Conservation (phyloP, 169 alveolate species). For the Theileria sp. region DNA sequence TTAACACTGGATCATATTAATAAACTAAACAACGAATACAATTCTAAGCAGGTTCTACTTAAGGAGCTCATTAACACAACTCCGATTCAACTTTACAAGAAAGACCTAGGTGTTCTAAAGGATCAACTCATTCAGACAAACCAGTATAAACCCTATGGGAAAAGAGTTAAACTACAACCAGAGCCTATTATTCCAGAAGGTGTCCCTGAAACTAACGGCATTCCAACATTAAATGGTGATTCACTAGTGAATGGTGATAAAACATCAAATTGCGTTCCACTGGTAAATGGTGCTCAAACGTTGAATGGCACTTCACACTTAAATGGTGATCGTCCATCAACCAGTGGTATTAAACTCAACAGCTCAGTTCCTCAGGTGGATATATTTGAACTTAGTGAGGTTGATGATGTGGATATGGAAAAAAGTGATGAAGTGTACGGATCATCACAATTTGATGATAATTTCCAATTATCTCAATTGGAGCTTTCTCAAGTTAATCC, state of each 20-base stretch:
- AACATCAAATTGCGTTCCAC: no score
- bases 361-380: background rate
- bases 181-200: background rate
- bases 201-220: background rate
- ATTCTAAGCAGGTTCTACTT: constrained; percentile 63
- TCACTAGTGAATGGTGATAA: background rate
- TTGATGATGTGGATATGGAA: background rate
- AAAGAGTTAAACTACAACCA: background rate
- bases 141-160: background rate
- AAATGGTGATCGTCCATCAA: background rate
- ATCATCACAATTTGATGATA: background rate
- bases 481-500: constrained; percentile 1
- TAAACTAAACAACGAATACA: constrained; percentile 72
- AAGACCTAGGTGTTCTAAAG: constrained; percentile 70
- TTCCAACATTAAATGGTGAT: background rate
- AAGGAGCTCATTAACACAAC: constrained; percentile 67
- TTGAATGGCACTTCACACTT: no score
- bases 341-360: background rate
- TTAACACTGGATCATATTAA: constrained; percentile 92
- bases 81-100: constrained; percentile 73
- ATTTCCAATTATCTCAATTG: background rate
- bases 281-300: no score
- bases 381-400: background rate
- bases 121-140: constrained; percentile 53
- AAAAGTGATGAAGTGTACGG: background rate